Evolutionary conservation across 495 filamentous ascomycete genomes (phyloP).

Genomic region (Zalerion maritima): DNA sequence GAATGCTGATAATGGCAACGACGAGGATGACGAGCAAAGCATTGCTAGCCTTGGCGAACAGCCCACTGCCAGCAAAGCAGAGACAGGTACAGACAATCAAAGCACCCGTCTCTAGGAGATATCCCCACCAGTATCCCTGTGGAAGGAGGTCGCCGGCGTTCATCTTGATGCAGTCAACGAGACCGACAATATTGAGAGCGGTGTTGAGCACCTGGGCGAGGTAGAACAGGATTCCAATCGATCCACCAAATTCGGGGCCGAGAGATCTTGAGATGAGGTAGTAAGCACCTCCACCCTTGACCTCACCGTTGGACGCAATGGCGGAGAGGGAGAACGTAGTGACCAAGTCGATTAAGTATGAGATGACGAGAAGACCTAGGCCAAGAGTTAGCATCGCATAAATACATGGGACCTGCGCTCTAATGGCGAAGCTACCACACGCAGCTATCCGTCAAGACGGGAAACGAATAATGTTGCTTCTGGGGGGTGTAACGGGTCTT

Average conservation of each 20-base stretch:
- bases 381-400: slow-evolving; percentile 6
- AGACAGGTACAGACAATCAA: slow-evolving; percentile 61
- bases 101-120: slow-evolving; percentile 61
- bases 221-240: slow-evolving; percentile 82
- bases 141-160: slow-evolving; percentile 62
- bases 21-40: slow-evolving; percentile 60
- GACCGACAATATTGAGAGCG: slow-evolving; percentile 75
- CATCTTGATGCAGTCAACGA: slow-evolving; percentile 67
- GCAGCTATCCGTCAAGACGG: no score
- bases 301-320: slow-evolving; percentile 81
- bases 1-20: slow-evolving; percentile 68
- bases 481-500: no score
- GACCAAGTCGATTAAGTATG: slow-evolving; percentile 64
- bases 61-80: slow-evolving; percentile 64
- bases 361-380: slow-evolving; percentile 52
- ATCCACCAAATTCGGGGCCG: slow-evolving; percentile 83
- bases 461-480: no score
- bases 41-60: slow-evolving; percentile 70
- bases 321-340: slow-evolving; percentile 79
- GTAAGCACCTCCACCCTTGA: slow-evolving; percentile 77
- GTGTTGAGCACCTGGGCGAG: slow-evolving; percentile 75
- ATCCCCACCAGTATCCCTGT: slow-evolving; percentile 62
- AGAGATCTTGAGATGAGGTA: slow-evolving; percentile 78
- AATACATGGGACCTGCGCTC: background rate
- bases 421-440: no score